Conservation (phyloP, 805 yeast genomes). For the Dipodascopsis uninucleata region DNA sequence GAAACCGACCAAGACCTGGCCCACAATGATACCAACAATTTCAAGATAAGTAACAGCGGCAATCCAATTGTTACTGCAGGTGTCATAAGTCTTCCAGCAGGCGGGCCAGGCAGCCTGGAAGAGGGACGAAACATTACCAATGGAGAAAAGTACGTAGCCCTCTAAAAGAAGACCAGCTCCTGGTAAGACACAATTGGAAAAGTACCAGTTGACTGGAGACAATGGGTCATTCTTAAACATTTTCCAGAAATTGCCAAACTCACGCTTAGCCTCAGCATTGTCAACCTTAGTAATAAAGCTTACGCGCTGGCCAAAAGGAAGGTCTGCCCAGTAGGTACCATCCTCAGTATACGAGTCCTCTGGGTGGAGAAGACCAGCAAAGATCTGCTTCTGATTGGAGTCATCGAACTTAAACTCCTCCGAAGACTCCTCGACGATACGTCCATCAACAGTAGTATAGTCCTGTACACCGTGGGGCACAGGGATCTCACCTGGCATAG, state of each 20-base stretch:
- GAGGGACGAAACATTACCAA: constrained; percentile 36
- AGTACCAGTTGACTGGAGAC: constrained; percentile 37
- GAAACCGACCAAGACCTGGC: constrained; percentile 57
- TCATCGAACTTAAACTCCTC: constrained; percentile 26
- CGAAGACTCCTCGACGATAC: constrained; percentile 30
- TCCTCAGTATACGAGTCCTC: constrained; percentile 35
- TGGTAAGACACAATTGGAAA: constrained; percentile 38
- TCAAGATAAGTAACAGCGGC: constrained; percentile 38
- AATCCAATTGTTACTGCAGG: constrained; percentile 38
- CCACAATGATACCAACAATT: constrained; percentile 52
- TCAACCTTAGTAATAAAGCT: constrained; percentile 34
- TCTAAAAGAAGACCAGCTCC: constrained; percentile 41
- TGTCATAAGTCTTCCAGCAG: constrained; percentile 36
- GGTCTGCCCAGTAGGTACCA: constrained; percentile 41
- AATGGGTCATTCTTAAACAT: constrained; percentile 38
- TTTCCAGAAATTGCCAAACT: constrained; percentile 28
- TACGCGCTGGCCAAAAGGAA: constrained; percentile 33
- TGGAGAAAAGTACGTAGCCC: constrained; percentile 38
- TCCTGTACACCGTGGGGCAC: constrained; percentile 40
- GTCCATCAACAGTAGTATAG: constrained; percentile 40
- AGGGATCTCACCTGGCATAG: constrained; percentile 37
- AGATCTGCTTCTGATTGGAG: constrained; percentile 37
- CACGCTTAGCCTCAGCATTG: constrained; percentile 32
- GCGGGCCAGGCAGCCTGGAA: constrained; percentile 38
- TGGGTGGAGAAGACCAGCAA: constrained; percentile 36